These are phyloP conservation scores for Arthromyces matolae DNA, from an alignment of 768 basidiomycete genomes.

Conservation along the genomic window DNA sequence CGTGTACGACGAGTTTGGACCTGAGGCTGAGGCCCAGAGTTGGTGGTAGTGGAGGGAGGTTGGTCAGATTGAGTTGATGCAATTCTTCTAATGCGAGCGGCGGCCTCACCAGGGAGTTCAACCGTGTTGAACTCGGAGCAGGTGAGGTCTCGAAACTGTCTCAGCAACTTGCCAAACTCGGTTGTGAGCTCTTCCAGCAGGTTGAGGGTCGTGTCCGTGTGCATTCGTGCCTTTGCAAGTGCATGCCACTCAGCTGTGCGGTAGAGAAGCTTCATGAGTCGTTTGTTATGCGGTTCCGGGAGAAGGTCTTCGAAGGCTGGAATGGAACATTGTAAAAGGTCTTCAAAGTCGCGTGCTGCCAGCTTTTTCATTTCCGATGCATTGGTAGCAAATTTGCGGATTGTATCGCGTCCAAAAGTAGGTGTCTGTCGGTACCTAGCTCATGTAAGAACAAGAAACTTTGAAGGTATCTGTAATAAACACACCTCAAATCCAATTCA, in stretches of 20 bases:
- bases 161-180: conserved; percentile 22
- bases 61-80: neutral
- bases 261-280: conserved; percentile 29
- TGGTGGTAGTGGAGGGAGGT: neutral
- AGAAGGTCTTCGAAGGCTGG: conserved; percentile 35
- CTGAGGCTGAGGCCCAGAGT: neutral
- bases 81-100: conserved; percentile 22
- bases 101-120: conserved; percentile 36
- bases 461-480: neutral
- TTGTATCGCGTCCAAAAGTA: conserved; percentile 10
- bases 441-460: neutral
- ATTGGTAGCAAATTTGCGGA: conserved; percentile 18
- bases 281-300: conserved; percentile 19
- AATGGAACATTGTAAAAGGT: conserved; percentile 28
- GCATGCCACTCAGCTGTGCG: conserved; percentile 33
- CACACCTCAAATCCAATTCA: conserved; percentile 29
- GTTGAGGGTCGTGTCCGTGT: conserved; percentile 28
- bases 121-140: conserved; percentile 25
- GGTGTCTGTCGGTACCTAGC: conserved; percentile 4
- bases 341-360: conserved; percentile 22
- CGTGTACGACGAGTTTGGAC: conserved; percentile 1
- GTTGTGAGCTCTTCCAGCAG: conserved; percentile 22
- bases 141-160: conserved; percentile 22
- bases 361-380: conserved; percentile 21
- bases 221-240: conserved; percentile 34